Evolutionary conservation across 192 early-diverging fungal species (phyloP).

Genomic region (Radiomyces spectabilis): DNA sequence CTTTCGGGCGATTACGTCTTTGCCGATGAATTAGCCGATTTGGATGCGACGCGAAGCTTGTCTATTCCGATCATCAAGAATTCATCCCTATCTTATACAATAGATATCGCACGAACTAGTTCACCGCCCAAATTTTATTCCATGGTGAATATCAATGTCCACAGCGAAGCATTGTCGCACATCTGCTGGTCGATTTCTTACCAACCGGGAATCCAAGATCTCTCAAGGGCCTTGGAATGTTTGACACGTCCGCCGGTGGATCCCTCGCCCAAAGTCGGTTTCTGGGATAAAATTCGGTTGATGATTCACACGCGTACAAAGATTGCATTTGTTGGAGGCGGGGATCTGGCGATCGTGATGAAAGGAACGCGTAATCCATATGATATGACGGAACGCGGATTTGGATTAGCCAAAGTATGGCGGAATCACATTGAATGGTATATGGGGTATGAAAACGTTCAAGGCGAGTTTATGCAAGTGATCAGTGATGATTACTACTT

Average conservation of each 20-base stretch:
- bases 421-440: conserved; percentile 22
- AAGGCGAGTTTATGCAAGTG: conserved; percentile 34
- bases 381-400: conserved; percentile 23
- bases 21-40: conserved; percentile 28
- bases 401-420: conserved; percentile 32
- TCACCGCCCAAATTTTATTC: conserved; percentile 39
- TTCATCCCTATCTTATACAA: conserved; percentile 3
- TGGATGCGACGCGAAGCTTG: conserved; percentile 17
- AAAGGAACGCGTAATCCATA: conserved; percentile 38
- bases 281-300: conserved; percentile 38
- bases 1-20: conserved; percentile 33
- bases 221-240: conserved; percentile 22
- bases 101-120: conserved; percentile 18
- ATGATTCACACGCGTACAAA: conserved; percentile 32
- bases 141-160: conserved; percentile 26
- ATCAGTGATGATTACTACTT: conserved; percentile 30
- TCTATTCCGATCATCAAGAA: not conserved
- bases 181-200: conserved; percentile 29
- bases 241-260: conserved; percentile 34
- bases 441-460: conserved; percentile 28
- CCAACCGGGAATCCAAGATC: conserved; percentile 33
- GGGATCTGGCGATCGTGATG: conserved; percentile 26
- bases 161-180: conserved; percentile 5
- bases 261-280: conserved; percentile 29
- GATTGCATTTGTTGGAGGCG: conserved; percentile 24